Percentiles rank a stretch among this genome's conserved stretches.
These are phyloP conservation scores for Cyamopsis tetragonoloba DNA, from an alignment of 306 rosid species.

Conservation along the genomic window DNA sequence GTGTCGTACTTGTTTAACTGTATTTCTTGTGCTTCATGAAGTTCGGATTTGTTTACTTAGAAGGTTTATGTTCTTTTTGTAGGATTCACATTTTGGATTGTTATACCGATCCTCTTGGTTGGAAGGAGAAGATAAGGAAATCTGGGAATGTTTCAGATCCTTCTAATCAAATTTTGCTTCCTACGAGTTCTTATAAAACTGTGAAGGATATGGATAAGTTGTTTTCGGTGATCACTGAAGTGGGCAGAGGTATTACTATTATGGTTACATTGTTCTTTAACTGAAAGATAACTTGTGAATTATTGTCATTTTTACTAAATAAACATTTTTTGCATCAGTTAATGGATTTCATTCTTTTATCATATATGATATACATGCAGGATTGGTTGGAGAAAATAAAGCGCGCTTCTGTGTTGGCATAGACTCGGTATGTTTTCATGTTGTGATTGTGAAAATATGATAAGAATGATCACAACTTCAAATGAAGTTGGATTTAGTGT, in stretches of 20 bases:
- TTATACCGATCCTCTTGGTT: slow-evolving; percentile 94
- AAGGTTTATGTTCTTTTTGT: slow-evolving; percentile 27
- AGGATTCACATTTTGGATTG: slow-evolving; percentile 92
- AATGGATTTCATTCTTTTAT: background rate
- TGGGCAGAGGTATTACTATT: slow-evolving; percentile 71
- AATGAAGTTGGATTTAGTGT: slow-evolving; percentile 18
- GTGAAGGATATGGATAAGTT: slow-evolving; percentile 64
- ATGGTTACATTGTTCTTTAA: background rate
- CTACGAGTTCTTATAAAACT: slow-evolving; percentile 41
- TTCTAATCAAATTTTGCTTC: slow-evolving; percentile 36
- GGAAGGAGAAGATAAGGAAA: slow-evolving; percentile 58
- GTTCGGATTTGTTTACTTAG: background rate
- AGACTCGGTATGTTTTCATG: slow-evolving; percentile 59
- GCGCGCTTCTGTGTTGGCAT: slow-evolving; percentile 61
- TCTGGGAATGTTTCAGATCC: slow-evolving; percentile 26
- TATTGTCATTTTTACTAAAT: background rate
- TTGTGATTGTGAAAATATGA: background rate
- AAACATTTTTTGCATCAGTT: background rate
- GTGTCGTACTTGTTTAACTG: background rate
- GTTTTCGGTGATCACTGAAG: slow-evolving; percentile 45
- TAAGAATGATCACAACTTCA: background rate
- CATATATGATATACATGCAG: slow-evolving; percentile 49
- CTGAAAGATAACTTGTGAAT: background rate
- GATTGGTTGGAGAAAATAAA: slow-evolving; percentile 59
- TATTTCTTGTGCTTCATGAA: background rate